phyloP scores from a whole-genome alignment of 306 rosid genomes.

The Crotalaria pallida region DNA sequence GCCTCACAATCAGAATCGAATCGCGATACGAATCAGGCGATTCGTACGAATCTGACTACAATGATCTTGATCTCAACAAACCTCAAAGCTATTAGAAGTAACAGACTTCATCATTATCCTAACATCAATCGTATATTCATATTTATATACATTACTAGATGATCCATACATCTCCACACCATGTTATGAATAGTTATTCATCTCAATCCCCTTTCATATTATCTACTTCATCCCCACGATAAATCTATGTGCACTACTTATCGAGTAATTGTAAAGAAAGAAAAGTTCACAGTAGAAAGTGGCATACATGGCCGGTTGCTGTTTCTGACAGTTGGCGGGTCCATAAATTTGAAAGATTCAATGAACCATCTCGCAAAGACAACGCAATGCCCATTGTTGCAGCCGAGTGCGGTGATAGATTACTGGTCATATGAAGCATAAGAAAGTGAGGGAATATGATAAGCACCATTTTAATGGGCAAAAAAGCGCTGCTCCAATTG shows the following conservation, averaged over 20 bases:
- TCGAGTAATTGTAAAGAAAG: conserved; percentile 12
- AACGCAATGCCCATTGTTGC: conserved; percentile 77
- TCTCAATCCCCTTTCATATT: not conserved
- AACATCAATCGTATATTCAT: not conserved
- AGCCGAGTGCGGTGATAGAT: conserved; percentile 65
- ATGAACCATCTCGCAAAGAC: conserved; percentile 81
- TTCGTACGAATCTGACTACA: too few species aligned
- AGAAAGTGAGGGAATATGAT: conserved; percentile 1
- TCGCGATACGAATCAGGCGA: too few species aligned
- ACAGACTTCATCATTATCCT: not conserved
- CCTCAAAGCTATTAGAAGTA: not conserved
- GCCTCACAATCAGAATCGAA: too few species aligned
- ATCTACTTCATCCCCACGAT: conserved; percentile 15
- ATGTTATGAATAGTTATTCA: conserved; percentile 3
- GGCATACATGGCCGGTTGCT: conserved; percentile 66
- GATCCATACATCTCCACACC: not conserved
- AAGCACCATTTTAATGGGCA: not conserved
- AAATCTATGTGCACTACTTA: not conserved
- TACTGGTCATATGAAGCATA: conserved; percentile 37
- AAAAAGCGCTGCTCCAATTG: conserved; percentile 7
- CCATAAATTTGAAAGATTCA: conserved; percentile 90
- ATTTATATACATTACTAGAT: not conserved
- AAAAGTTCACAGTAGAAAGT: conserved; percentile 12
- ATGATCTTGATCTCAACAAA: conserved; percentile 14
- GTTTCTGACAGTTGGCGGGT: conserved; percentile 87